Base-by-base conservation (phyloP, 257 asterid genomes). In the Primulina huaijiensis region DNA sequence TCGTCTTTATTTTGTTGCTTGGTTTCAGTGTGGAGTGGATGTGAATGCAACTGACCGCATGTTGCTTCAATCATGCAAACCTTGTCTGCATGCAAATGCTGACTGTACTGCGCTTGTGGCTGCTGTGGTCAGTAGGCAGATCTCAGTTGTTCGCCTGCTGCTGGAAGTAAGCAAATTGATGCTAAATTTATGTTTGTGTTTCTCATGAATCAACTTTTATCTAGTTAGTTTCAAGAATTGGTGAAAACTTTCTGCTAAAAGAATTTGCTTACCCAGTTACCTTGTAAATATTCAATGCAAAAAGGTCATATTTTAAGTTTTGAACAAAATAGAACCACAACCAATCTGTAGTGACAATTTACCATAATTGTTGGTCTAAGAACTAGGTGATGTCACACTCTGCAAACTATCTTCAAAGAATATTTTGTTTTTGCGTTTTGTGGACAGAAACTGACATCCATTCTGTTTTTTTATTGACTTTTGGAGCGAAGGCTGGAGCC, bases 21-120 rank as follows among this genome's bases (percentile, higher is more conserved):
- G 65, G 40, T 83, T 82, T 67, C 90, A 90, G 96, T 83, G 85
- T 74, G 92, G 95, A 75, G 92, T 88, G 75, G 88, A 86, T 76
- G 82, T 81, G 58, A 81, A 90, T 67, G 84, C 85, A 50, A 80
- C 80, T 60, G 84, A 79, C 43, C 92, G 96, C 38, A 76, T 84
- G 72, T 75, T 90, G 83, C 89, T 90, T 74, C 96, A 83, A 62
- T 90, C 96, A 50, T 73, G 74, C 72, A 86, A 87, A 64, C 96
- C 96, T 33, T 80, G 87, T 77, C 82, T 90, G 76, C 91, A 88
- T 75, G 72, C 92, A 68, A 90, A 83, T 79, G 85, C 72, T 4
- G 90, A 88, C 79, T 88, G 96, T 71, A 74, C 81, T 29, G 91
- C 91, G 34, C 89, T 90, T 67, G 95, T 86, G 71, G 95, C 91